Evolutionary conservation across 306 rosid species (phyloP), one percentile per base, ranked within the genome.

Genomic region (Cucurbita maxima): DNA sequence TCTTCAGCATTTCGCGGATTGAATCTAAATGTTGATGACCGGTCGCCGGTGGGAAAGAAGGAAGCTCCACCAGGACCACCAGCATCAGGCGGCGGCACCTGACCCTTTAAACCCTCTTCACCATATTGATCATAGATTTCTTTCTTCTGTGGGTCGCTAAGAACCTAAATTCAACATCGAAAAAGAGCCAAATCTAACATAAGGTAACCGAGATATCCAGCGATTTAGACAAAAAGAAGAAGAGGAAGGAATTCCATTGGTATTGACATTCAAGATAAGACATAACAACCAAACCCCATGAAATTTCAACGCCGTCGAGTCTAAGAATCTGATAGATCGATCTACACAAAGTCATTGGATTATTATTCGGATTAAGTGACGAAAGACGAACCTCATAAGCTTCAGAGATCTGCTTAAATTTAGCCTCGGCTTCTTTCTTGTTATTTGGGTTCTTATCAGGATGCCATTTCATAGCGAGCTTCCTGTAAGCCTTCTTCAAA

Each of bases 401-500:
- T 76, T 89, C 91, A 1, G 89, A 83, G 74, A 89, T 83, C 74
- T 87, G 86, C 80, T 89, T 89, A 59, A 89, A 89, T 77, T 83
- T 85, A 38, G 89, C 87, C 75, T 89, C 96, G 3, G 96, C 96
- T 47, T 85, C 91, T 76, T 87, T 85, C 45, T 86, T 87, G 71
- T 85, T 83, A 76, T 56, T 82, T 16, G 89, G 88, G 58, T 89
- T 87, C 80, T 88, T 88, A 19, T 88, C 95, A n/a, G 91, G 95
- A 52, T 88, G 95, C 91, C 92, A 89, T 59, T 83, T 85, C 92
- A 89, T 87, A 43, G 90, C 92, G 37, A 89, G 90, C 81, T 89
- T 89, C 36, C 92, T 81, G 53, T 87, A 87, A 58, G 92, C 90
- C 59, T 87, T 87, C 79, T 89, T 87, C 86, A 87, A 75, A 16